Evolutionary conservation across 2,329 filamentous ascomycete species (phyloP).

Genomic region (Microascus cirrosus): DNA sequence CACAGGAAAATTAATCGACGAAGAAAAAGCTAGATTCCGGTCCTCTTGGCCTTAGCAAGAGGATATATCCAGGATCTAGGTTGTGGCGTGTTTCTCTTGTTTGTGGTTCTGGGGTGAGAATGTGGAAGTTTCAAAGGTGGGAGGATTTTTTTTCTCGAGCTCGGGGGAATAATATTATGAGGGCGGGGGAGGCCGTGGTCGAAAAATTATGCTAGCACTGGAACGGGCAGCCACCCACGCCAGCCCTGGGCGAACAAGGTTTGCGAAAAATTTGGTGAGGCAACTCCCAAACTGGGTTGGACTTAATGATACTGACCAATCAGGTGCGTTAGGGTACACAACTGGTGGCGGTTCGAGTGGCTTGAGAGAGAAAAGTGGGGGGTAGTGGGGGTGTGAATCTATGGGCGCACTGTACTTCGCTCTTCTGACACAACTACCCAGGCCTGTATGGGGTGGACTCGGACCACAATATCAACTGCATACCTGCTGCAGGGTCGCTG

Average conservation of each 20-base stretch:
- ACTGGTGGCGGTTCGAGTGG: background rate
- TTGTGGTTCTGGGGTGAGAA: background rate
- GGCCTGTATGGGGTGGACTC: background rate
- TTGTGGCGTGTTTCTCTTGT: slow-evolving; percentile 4
- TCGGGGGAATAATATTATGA: background rate
- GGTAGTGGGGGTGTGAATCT: background rate
- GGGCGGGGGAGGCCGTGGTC: background rate
- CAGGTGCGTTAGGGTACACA: slow-evolving; percentile 3
- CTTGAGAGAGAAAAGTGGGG: background rate
- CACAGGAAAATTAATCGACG: slow-evolving; percentile 5
- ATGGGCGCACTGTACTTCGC: background rate
- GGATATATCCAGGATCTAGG: slow-evolving; percentile 5
- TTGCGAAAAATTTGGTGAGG: slow-evolving; percentile 2
- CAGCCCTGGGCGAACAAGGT: background rate
- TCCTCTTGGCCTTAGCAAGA: slow-evolving; percentile 7
- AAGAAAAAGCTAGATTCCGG: slow-evolving; percentile 6
- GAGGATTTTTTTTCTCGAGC: slow-evolving; percentile 3
- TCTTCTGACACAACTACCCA: background rate
- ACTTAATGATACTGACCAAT: background rate
- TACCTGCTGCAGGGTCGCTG: background rate
- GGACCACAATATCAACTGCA: background rate
- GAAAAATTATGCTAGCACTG: background rate
- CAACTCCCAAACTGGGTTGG: background rate
- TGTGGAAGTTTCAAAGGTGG: slow-evolving; percentile 1
- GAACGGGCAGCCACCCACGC: background rate